These are phyloP conservation scores for Trichomonascus vanleenenianus DNA, from an alignment of 805 yeast species.

Conservation along the genomic window DNA sequence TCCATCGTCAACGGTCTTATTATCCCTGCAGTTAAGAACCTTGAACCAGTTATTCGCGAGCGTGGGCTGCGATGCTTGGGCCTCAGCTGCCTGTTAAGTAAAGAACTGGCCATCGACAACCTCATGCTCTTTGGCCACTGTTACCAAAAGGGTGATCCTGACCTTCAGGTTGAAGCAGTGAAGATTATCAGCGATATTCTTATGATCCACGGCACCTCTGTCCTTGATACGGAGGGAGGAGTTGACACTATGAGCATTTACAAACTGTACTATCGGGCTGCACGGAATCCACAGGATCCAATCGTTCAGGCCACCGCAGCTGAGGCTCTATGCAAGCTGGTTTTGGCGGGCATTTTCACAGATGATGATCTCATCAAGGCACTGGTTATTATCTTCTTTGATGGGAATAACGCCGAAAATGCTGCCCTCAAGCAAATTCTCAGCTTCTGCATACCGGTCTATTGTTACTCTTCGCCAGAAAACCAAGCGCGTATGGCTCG, in stretches of 20 bases:
- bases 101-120: conserved; percentile 54
- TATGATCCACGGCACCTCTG: conserved; percentile 64
- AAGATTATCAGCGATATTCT: conserved; percentile 71
- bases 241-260: conserved; percentile 56
- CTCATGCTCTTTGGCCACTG: conserved; percentile 61
- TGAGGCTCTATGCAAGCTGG: conserved; percentile 77
- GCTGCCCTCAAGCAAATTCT: conserved; percentile 68
- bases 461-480: conserved; percentile 62
- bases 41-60: conserved; percentile 45
- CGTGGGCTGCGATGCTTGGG: conserved; percentile 74
- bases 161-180: conserved; percentile 53
- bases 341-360: conserved; percentile 64
- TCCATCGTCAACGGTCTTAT: conserved; percentile 72
- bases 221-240: conserved; percentile 52
- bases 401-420: conserved; percentile 55
- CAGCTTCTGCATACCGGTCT: conserved; percentile 83
- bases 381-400: conserved; percentile 65
- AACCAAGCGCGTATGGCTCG: conserved; percentile 64
- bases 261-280: conserved; percentile 58
- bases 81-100: conserved; percentile 65
- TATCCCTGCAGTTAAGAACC: conserved; percentile 65
- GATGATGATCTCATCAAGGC: conserved; percentile 58
- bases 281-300: conserved; percentile 44
- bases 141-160: conserved; percentile 57
- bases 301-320: conserved; percentile 73